Evolutionary conservation across 306 rosid genomes (phyloP), one percentile per base, ranked within the genome.

Genomic region (Crataegus laevigata): DNA sequence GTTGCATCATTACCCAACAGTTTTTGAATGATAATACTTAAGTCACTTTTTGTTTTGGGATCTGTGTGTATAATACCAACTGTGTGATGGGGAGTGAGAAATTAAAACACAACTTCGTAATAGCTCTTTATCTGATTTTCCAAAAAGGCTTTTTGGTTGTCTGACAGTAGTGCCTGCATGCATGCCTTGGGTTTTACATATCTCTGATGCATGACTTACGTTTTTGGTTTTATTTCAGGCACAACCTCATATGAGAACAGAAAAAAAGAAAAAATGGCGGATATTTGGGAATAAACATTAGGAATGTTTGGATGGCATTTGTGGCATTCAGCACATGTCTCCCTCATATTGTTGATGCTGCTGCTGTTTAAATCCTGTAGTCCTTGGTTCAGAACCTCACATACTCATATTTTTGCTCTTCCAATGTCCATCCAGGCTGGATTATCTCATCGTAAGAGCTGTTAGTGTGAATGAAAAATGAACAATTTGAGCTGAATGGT

Each of bases 201-300:
- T 25, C 72, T 2, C 32, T 30, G 38, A 42, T 29, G 66, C 45
- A 29, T 83, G 58, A 13, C 70, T 71, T 60, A 75, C n/a, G 72
- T 28, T 68, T 59, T 81, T 75, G 19, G 29, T 75, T 43, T 65
- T 50, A 28, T 73, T 65, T 65, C 92, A 88, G 93, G 82, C 81
- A 74, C 82, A 73, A 81, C 86, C 51, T 83, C 93, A 71, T 74
- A 22, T 69, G 96, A 88, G 69, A 79, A 75, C 26, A 87, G 85
- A 78, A 94, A 89, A 89, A 88, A 90, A 89, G 88, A 88, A 80
- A 89, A 90, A 62, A 62, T 88, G 96, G 97, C 89, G 98, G 98
- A 87, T 29, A 73, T 89, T 91, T 74, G 87, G 96, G 73, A 88
- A 80, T 68, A 89, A 87, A 84, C 86, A 88, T 69, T 89, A 85